Evolutionary conservation across 495 filamentous ascomycete genomes (phyloP).

Genomic region (Barbatosphaeria neglecta): DNA sequence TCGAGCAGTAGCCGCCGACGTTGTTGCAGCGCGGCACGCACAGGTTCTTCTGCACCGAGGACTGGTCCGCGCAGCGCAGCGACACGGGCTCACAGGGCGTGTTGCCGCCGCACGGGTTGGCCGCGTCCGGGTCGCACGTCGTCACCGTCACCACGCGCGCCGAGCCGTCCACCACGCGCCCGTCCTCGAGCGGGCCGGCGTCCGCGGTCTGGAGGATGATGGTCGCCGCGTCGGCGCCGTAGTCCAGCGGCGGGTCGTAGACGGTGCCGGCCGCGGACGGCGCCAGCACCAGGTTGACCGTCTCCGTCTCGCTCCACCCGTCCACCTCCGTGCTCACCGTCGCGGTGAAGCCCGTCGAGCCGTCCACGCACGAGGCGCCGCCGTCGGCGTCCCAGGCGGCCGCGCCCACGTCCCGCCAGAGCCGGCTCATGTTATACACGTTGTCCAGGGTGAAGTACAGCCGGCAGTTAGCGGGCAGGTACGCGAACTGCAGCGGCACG

Average conservation of each 20-base stretch:
- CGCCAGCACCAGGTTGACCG: neutral
- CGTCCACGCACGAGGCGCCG: slow-evolving; percentile 9
- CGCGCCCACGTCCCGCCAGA: slow-evolving; percentile 28
- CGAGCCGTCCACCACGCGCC: neutral
- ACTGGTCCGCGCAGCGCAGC: neutral
- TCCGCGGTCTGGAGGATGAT: neutral
- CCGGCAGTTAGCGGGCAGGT: slow-evolving; percentile 36
- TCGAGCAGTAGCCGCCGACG: neutral
- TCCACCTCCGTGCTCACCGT: neutral
- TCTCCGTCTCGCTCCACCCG: neutral
- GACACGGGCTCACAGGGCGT: neutral
- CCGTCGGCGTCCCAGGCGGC: slow-evolving; percentile 12
- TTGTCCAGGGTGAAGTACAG: slow-evolving; percentile 34
- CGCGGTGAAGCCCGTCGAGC: slow-evolving; percentile 6
- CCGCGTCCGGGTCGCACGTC: neutral
- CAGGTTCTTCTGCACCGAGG: neutral
- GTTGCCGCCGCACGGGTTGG: neutral
- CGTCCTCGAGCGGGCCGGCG: neutral
- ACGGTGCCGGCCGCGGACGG: neutral
- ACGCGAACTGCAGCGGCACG: slow-evolving; percentile 32
- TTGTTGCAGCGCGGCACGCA: neutral
- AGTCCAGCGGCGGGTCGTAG: neutral
- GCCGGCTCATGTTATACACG: slow-evolving; percentile 25
- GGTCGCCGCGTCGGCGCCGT: neutral
- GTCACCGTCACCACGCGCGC: neutral